Evolutionary conservation across 2,329 filamentous ascomycete genomes (phyloP).

Genomic region (Alternaria sp.): DNA sequence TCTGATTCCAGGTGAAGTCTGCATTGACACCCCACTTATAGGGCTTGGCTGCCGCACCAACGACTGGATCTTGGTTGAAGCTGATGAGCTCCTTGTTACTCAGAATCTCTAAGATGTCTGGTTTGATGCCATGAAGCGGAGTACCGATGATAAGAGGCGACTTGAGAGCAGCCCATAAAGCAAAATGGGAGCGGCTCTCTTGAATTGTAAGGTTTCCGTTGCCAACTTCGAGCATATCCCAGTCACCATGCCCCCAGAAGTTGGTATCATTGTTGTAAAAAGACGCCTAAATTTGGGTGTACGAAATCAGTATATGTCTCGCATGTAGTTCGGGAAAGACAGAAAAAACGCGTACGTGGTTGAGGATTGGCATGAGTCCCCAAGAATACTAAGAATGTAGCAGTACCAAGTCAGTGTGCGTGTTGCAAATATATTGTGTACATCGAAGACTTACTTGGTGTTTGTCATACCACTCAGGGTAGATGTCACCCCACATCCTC

Average conservation of each 20-base stretch:
- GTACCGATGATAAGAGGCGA: slow-evolving; percentile 57
- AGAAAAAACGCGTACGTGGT: slow-evolving; percentile 13
- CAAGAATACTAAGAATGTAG: slow-evolving; percentile 6
- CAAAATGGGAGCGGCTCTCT: slow-evolving; percentile 51
- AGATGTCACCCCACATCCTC: slow-evolving; percentile 41
- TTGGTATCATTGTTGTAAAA: slow-evolving; percentile 31
- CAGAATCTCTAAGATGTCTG: slow-evolving; percentile 52
- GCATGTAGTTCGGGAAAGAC: neutral
- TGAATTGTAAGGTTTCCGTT: slow-evolving; percentile 44
- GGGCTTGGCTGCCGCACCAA: slow-evolving; percentile 52
- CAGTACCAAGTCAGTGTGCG: neutral
- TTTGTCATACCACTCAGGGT: slow-evolving; percentile 27
- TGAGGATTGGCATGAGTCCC: slow-evolving; percentile 33
- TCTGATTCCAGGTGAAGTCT: slow-evolving; percentile 60
- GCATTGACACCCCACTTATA: slow-evolving; percentile 61
- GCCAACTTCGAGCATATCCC: slow-evolving; percentile 51
- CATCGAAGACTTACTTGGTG: neutral
- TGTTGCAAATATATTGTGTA: neutral
- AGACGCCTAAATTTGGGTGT: slow-evolving; percentile 11
- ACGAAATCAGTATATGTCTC: neutral
- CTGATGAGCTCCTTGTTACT: slow-evolving; percentile 54
- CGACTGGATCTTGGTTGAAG: slow-evolving; percentile 57
- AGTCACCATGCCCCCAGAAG: slow-evolving; percentile 39
- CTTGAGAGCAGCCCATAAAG: slow-evolving; percentile 55
- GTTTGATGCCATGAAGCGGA: slow-evolving; percentile 48